phyloP scores from a whole-genome alignment of 257 asterid genomes.

The Rehmannia glutinosa region DNA sequence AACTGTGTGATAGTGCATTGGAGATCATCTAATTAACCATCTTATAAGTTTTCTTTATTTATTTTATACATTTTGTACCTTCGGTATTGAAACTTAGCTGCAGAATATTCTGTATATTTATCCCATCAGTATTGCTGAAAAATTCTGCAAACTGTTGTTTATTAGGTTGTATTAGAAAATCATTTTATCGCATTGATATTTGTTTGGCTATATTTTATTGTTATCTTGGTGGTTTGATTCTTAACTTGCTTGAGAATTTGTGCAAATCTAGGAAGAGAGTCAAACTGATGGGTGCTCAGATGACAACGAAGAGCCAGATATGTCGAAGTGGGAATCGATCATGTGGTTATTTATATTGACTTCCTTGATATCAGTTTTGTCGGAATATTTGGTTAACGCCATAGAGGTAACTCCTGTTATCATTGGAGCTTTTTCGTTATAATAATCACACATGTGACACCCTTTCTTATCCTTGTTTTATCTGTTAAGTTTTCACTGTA shows the following conservation, averaged over 20 bases:
- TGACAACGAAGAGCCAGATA: constrained; percentile 57
- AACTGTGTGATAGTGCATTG: not conserved
- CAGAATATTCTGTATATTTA: no score
- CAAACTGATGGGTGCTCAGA: constrained; percentile 36
- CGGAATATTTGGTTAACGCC: constrained; percentile 70
- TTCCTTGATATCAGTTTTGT: constrained; percentile 53
- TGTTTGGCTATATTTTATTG: not conserved
- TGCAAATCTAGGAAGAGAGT: constrained; percentile 40
- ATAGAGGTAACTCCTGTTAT: constrained; percentile 48
- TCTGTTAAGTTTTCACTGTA: not conserved
- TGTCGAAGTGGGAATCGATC: constrained; percentile 66
- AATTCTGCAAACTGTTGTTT: not conserved
- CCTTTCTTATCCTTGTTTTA: not conserved
- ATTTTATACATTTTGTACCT: not conserved
- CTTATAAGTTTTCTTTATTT: not conserved
- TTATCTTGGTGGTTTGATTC: constrained; percentile 3
- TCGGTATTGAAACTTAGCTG: not conserved
- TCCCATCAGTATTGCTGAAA: not conserved
- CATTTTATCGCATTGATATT: not conserved
- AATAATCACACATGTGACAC: not conserved
- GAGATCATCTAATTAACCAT: constrained; percentile 2
- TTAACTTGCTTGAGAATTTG: constrained; percentile 4
- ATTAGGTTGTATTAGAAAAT: not conserved
- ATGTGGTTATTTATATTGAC: constrained; percentile 65
- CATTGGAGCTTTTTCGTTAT: not conserved